Evolutionary conservation across 148 eudicot genomes (phyloP).

Genomic region (Simmondsia chinensis): DNA sequence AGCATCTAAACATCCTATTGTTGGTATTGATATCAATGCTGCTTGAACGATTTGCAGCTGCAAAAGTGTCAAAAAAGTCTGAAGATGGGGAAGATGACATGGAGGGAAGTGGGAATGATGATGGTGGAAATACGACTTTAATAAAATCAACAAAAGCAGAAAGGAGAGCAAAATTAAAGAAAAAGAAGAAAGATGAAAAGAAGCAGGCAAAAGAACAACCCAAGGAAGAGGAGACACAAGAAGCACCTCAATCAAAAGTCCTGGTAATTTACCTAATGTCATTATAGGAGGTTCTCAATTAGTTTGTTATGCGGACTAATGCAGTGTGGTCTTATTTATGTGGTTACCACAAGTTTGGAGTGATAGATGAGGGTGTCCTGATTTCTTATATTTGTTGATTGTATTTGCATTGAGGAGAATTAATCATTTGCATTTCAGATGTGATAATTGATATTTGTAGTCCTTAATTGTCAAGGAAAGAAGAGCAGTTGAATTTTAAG

Average conservation of each 20-base stretch:
- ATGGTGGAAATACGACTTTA: conserved; percentile 16
- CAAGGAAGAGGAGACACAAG: conserved; percentile 35
- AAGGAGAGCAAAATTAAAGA: conserved; percentile 75
- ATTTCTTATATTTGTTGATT: no score
- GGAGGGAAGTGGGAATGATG: conserved; percentile 19
- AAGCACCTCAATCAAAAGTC: conserved; percentile 51
- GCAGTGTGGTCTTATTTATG: neutral
- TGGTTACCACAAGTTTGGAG: no score
- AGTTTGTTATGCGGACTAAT: neutral
- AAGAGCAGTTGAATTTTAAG: no score
- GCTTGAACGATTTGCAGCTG: conserved; percentile 24
- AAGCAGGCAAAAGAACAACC: conserved; percentile 55
- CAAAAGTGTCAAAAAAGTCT: conserved; percentile 20
- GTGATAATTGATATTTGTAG: no score
- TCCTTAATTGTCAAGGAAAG: no score
- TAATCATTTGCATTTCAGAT: no score
- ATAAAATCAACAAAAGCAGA: conserved; percentile 62
- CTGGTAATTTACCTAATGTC: conserved; percentile 33
- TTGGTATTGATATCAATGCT: neutral
- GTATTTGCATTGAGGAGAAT: no score
- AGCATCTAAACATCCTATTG: neutral
- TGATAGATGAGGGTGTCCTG: neutral
- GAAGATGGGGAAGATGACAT: conserved; percentile 34
- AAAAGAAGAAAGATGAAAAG: conserved; percentile 75
- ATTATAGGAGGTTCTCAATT: conserved; percentile 1